These are phyloP conservation scores for Amphibolis antarctica DNA, from an alignment of 106 monocot genomes.

Conservation along the genomic window DNA sequence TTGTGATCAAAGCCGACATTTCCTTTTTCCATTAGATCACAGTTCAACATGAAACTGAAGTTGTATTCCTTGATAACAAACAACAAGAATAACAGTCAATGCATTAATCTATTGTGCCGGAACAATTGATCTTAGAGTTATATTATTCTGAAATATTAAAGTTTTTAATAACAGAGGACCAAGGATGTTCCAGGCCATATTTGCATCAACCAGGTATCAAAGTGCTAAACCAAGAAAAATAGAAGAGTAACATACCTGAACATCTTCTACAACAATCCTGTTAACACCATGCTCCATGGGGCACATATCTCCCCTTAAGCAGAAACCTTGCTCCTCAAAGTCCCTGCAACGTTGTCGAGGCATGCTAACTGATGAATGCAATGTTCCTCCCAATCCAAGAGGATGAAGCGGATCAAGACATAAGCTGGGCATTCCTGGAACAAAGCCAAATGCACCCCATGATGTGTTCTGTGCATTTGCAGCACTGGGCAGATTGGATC, in stretches of 20 bases:
- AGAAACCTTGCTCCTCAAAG: constrained; percentile 96
- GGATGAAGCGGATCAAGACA: constrained; percentile 77
- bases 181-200: too few species aligned
- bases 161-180: too few species aligned
- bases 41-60: too few species aligned
- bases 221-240: not conserved
- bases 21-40: too few species aligned
- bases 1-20: too few species aligned
- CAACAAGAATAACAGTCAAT: too few species aligned
- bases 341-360: constrained; percentile 87
- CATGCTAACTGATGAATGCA: constrained; percentile 39
- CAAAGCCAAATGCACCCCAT: constrained; percentile 84
- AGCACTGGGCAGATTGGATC: constrained; percentile 38
- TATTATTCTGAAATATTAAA: too few species aligned
- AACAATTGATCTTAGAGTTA: too few species aligned
- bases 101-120: too few species aligned
- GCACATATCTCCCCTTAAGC: constrained; percentile 96
- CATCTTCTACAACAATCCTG: constrained; percentile 97
- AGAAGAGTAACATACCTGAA: constrained; percentile 50
- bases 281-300: constrained; percentile 99
- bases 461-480: constrained; percentile 45
- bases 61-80: too few species aligned
- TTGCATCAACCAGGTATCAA: not conserved
- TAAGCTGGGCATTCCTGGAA: constrained; percentile 64
- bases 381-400: constrained; percentile 44